Conservation (phyloP, 768 basidiomycete species). For the Leccinum broughii region DNA sequence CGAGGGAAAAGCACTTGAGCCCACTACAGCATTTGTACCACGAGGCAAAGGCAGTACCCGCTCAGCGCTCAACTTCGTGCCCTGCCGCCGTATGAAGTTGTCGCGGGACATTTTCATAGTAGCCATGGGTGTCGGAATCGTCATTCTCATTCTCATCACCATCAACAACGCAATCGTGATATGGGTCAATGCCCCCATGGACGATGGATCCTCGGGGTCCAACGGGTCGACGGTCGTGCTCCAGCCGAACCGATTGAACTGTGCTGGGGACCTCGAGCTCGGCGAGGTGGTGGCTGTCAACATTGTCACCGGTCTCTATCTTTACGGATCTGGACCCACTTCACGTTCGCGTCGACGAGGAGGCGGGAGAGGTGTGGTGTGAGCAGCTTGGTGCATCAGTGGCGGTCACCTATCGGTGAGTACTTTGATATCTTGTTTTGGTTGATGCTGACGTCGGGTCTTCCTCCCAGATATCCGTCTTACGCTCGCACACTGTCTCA, state of each 20-base stretch:
- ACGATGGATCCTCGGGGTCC: not conserved
- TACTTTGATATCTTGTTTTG: not conserved
- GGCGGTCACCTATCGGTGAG: slow-evolving; percentile 71
- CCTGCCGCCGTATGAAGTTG: too few relatives aligned
- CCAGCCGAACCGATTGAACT: slow-evolving; percentile 28
- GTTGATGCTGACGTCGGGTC: not conserved
- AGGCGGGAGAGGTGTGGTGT: slow-evolving; percentile 26
- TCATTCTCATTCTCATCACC: not conserved
- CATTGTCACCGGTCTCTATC: not conserved
- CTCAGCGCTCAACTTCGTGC: too few relatives aligned
- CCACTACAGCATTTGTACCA: too few relatives aligned
- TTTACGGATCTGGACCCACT: not conserved
- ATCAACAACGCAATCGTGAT: not conserved
- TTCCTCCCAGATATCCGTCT: not conserved
- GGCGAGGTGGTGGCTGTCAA: slow-evolving; percentile 29
- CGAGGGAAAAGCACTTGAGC: too few relatives aligned
- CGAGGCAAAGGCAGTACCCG: too few relatives aligned
- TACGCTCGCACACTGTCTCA: not conserved
- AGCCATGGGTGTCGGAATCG: not conserved
- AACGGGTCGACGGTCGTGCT: slow-evolving; percentile 9
- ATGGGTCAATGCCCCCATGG: not conserved
- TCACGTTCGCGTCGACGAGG: not conserved
- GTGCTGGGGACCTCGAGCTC: slow-evolving; percentile 23
- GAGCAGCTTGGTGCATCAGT: slow-evolving; percentile 60
- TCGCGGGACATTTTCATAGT: too few relatives aligned